These are phyloP conservation scores for Ichthyophthirius multifiliis DNA, from an alignment of 169 alveolate species.

Conservation along the genomic window DNA sequence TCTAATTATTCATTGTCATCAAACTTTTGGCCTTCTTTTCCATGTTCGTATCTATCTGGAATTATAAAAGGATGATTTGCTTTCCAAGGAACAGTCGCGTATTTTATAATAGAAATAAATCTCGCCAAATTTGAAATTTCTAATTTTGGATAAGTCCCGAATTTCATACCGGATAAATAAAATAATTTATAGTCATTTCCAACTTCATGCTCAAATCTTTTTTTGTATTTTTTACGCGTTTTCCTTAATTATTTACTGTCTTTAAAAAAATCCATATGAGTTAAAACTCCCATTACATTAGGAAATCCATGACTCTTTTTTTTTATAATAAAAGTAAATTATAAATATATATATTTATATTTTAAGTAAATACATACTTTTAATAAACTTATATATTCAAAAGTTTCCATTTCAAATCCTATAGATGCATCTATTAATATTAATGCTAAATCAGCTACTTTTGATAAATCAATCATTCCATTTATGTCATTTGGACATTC, in stretches of 20 bases:
- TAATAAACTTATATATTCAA: constrained; percentile 96
- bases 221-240: constrained; percentile 94
- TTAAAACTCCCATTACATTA: constrained; percentile 93
- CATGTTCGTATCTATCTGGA: constrained; percentile 92
- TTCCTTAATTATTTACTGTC: constrained; percentile 91
- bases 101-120: constrained; percentile 92
- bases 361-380: background rate
- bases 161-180: constrained; percentile 94
- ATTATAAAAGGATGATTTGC: constrained; percentile 95
- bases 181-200: constrained; percentile 98
- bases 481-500: constrained; percentile 96
- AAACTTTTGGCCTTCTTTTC: constrained; percentile 30
- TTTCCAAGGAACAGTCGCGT: constrained; percentile 93
- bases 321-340: background rate
- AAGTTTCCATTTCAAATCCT: constrained; percentile 98
- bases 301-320: constrained; percentile 89
- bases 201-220: constrained; percentile 97
- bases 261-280: constrained; percentile 95
- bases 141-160: constrained; percentile 90
- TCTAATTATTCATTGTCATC: constrained; percentile 56
- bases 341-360: background rate
- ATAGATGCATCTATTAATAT: constrained; percentile 94
- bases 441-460: constrained; percentile 97
- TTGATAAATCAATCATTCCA: constrained; percentile 97
- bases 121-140: constrained; percentile 95